A percentile compares a stretch with the other conserved stretches of the same genome.
Evolutionary conservation across 2,329 filamentous ascomycete genomes (phyloP).

Genomic region (Xylaria arbuscula): DNA sequence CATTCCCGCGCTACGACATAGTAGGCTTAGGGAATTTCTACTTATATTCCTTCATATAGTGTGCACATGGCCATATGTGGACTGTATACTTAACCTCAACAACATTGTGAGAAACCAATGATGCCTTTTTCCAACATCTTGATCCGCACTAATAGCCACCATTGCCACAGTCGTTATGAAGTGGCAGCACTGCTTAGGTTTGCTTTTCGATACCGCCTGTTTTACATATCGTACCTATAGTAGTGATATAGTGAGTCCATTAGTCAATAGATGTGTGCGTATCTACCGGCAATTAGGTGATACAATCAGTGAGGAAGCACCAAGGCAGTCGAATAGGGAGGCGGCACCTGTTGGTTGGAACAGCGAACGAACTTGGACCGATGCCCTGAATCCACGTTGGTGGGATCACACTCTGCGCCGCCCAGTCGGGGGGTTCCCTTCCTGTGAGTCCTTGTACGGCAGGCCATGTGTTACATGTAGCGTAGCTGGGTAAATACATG

Average conservation of each 20-base stretch:
- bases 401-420: slow-evolving; percentile 32
- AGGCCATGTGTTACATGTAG: slow-evolving; percentile 16
- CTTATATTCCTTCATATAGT: neutral
- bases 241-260: neutral
- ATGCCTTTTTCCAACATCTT: slow-evolving; percentile 19
- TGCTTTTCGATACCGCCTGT: slow-evolving; percentile 4
- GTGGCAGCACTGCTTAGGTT: neutral
- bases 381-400: slow-evolving; percentile 32
- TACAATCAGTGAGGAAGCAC: neutral
- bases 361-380: slow-evolving; percentile 9
- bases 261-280: neutral
- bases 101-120: neutral
- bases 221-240: no score
- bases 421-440: slow-evolving; percentile 37
- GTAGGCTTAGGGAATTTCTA: neutral
- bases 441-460: slow-evolving; percentile 9
- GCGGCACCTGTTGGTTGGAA: slow-evolving; percentile 7
- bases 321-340: slow-evolving; percentile 2
- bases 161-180: slow-evolving; percentile 13
- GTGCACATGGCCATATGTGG: neutral
- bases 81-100: neutral
- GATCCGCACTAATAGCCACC: slow-evolving; percentile 9
- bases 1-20: neutral
- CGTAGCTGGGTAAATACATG: neutral
- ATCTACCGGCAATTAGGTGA: neutral